phyloP scores from a whole-genome alignment of 164 flowering plant genomes.

The Macadamia integrifolia region DNA sequence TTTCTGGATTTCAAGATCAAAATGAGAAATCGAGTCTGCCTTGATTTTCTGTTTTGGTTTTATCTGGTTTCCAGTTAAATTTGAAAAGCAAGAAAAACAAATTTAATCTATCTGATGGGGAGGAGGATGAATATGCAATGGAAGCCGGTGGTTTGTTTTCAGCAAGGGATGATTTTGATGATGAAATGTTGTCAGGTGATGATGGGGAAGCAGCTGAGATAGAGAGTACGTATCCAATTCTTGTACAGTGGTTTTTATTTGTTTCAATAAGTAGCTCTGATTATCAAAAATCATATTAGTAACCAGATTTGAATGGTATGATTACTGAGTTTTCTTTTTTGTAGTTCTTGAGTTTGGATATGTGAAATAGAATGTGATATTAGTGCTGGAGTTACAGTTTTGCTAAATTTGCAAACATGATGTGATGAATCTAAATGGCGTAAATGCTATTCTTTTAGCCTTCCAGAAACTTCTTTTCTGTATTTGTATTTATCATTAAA shows the following conservation, averaged over 20 bases:
- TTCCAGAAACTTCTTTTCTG: too few species aligned
- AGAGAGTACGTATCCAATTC: constrained; percentile 22
- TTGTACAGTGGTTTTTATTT: neutral
- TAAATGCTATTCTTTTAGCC: too few species aligned
- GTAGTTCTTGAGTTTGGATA: neutral
- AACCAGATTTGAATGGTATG: neutral
- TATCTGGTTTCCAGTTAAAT: constrained; percentile 36
- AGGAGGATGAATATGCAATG: constrained; percentile 65
- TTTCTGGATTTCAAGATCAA: neutral
- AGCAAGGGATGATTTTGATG: constrained; percentile 82
- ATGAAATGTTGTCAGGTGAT: constrained; percentile 51
- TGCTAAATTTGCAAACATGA: too few species aligned
- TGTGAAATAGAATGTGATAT: neutral
- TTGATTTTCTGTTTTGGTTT: neutral
- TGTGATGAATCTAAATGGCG: too few species aligned
- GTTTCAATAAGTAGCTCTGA: neutral
- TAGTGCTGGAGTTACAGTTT: too few species aligned
- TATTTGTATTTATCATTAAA: too few species aligned
- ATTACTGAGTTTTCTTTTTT: neutral
- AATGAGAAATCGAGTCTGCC: too few species aligned
- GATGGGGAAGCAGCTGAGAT: constrained; percentile 34
- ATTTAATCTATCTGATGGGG: constrained; percentile 87
- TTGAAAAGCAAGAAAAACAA: constrained; percentile 51
- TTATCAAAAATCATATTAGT: neutral
- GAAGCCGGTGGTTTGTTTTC: constrained; percentile 32